Conservation (phyloP, 108 stramenopile genomes). For the Cyclotella kingstonii region DNA sequence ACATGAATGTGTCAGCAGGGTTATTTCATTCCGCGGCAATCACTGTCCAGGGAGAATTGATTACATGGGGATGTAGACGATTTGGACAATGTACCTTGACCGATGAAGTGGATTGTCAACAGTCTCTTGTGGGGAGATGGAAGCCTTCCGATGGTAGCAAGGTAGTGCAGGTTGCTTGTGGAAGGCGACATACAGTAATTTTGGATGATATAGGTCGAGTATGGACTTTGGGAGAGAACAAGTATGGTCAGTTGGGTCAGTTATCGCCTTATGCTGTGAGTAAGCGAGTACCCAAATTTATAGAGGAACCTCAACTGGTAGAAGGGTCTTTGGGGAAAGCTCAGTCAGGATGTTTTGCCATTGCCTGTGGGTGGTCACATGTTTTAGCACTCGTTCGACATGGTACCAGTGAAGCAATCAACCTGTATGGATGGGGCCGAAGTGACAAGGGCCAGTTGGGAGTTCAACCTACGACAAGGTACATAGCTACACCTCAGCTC, state of each 20-base stretch:
- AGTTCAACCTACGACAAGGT: slow-evolving; percentile 29
- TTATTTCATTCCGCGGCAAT: slow-evolving; percentile 80
- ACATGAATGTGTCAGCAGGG: slow-evolving; percentile 65
- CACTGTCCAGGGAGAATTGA: slow-evolving; percentile 58
- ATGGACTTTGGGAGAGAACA: slow-evolving; percentile 82
- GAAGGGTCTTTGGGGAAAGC: slow-evolving; percentile 38
- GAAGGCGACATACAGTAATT: slow-evolving; percentile 67
- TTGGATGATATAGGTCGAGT: slow-evolving; percentile 69
- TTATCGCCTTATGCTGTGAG: not conserved
- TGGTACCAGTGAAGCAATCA: slow-evolving; percentile 6
- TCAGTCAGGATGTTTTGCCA: slow-evolving; percentile 41
- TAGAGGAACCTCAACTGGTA: slow-evolving; percentile 32
- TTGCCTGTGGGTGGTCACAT: slow-evolving; percentile 67
- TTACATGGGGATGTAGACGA: slow-evolving; percentile 75
- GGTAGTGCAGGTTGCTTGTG: slow-evolving; percentile 63
- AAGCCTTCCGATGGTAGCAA: slow-evolving; percentile 59
- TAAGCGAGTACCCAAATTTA: not conserved
- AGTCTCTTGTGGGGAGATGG: slow-evolving; percentile 50
- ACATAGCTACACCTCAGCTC: slow-evolving; percentile 32
- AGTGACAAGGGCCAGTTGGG: slow-evolving; percentile 52
- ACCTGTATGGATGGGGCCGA: slow-evolving; percentile 74
- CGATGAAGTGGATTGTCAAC: slow-evolving; percentile 5
- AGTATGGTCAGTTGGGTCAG: slow-evolving; percentile 79
- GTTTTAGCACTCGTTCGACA: slow-evolving; percentile 44
- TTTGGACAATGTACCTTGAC: slow-evolving; percentile 56